Evolutionary conservation across 192 early-diverging fungal species (phyloP).

Genomic region (Coemansia sp.): DNA sequence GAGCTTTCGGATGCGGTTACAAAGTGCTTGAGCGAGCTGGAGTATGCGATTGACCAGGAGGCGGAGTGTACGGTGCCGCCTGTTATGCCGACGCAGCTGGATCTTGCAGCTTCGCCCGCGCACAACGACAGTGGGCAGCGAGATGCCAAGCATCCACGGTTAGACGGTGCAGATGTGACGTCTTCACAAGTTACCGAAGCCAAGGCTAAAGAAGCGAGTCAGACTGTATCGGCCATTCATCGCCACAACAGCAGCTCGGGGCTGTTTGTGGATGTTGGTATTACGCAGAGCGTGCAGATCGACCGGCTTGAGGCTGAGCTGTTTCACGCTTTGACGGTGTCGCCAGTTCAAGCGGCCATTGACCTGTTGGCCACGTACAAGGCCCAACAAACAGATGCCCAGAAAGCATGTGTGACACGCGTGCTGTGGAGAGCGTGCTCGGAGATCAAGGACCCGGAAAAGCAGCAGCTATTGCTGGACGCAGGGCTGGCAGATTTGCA

Average conservation of each 20-base stretch:
- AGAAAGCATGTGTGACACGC: conserved; percentile 34
- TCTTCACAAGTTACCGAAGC: neutral
- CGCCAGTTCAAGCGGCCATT: conserved; percentile 3
- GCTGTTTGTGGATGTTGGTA: conserved; percentile 25
- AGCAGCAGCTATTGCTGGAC: conserved; percentile 61
- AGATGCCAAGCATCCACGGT: conserved; percentile 6
- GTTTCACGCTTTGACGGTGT: conserved; percentile 28
- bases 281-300: conserved; percentile 38
- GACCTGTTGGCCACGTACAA: conserved; percentile 20
- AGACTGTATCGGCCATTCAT: neutral
- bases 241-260: conserved; percentile 24
- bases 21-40: conserved; percentile 72
- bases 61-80: conserved; percentile 21
- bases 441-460: conserved; percentile 36
- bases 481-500: conserved; percentile 73
- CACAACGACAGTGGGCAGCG: conserved; percentile 12
- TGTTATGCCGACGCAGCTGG: conserved; percentile 25
- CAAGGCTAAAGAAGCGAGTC: neutral
- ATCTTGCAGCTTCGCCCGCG: conserved; percentile 44
- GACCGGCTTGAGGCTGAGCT: conserved; percentile 48
- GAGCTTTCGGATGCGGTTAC: conserved; percentile 85
- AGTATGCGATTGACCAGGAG: conserved; percentile 58
- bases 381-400: conserved; percentile 44
- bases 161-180: neutral
- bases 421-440: conserved; percentile 52